These are phyloP conservation scores for Ganoderma leucocontextum DNA, from an alignment of 1,284 basidiomycete species.

Conservation along the genomic window DNA sequence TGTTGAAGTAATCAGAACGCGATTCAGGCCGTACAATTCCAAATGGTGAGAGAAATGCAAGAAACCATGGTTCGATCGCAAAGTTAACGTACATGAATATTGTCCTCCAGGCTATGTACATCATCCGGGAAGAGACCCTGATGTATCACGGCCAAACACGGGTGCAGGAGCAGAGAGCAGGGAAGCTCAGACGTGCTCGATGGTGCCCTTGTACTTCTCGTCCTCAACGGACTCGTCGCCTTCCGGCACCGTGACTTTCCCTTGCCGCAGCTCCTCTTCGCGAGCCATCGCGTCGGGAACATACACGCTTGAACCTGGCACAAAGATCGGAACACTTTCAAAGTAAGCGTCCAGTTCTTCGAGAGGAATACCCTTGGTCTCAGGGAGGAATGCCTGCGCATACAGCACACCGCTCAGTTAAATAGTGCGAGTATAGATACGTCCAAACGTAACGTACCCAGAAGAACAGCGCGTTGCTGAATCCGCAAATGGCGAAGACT, in stretches of 20 bases:
- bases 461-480: slow-evolving; percentile 68
- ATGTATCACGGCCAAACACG: neutral
- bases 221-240: slow-evolving; percentile 16
- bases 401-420: neutral
- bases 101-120: too few relatives aligned
- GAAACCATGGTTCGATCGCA: too few relatives aligned
- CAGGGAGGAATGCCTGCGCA: slow-evolving; percentile 38
- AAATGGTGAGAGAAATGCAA: too few relatives aligned
- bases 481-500: slow-evolving; percentile 67
- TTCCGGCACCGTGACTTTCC: slow-evolving; percentile 31
- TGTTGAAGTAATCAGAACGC: too few relatives aligned
- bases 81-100: too few relatives aligned
- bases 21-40: too few relatives aligned
- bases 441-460: slow-evolving; percentile 42
- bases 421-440: neutral
- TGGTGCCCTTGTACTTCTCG: slow-evolving; percentile 25
- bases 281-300: slow-evolving; percentile 48
- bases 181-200: slow-evolving; percentile 27
- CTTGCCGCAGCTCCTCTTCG: slow-evolving; percentile 57
- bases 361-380: slow-evolving; percentile 57
- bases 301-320: slow-evolving; percentile 52
- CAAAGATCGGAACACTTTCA: slow-evolving; percentile 56
- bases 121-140: too few relatives aligned
- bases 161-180: neutral
- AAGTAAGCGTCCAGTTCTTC: slow-evolving; percentile 69